Percentiles rank a stretch among this genome's conserved stretches.
phyloP scores from a whole-genome alignment of 345 rosid species.

The Excoecaria cochinchinensis region DNA sequence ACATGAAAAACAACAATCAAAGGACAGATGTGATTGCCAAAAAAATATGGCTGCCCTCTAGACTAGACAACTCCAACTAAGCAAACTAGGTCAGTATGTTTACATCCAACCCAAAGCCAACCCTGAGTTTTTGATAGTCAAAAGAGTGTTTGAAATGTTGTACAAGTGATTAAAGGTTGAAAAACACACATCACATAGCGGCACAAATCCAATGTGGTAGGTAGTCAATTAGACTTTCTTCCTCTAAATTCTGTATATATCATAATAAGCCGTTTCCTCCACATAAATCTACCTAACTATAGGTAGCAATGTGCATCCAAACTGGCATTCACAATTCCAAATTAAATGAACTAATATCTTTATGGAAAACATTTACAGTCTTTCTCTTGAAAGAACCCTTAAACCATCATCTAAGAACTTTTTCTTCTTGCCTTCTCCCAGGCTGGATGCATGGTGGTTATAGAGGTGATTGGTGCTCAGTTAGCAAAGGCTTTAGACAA shows the following conservation, averaged over 20 bases:
- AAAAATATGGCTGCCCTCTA: neutral
- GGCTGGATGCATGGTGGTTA: neutral
- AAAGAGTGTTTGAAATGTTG: neutral
- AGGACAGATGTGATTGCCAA: neutral
- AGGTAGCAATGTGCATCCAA: neutral
- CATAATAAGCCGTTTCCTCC: neutral
- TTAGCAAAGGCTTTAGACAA: neutral
- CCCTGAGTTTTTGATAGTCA: neutral
- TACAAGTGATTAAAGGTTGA: neutral
- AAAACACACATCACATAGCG: neutral
- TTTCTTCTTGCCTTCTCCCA: neutral
- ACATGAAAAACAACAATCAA: neutral
- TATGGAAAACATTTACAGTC: neutral
- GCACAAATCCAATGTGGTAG: neutral
- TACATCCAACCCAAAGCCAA: neutral
- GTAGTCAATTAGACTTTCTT: neutral
- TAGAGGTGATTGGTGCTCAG: neutral
- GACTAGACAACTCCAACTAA: neutral
- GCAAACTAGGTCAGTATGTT: neutral
- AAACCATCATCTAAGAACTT: neutral
- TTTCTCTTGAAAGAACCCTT: neutral
- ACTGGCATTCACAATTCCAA: neutral
- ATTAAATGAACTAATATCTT: slow-evolving; percentile 1
- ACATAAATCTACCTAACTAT: neutral
- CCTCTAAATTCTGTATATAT: neutral